Percentiles rank a stretch among this genome's conserved stretches.
Evolutionary conservation across 2,329 filamentous ascomycete genomes (phyloP).

Genomic region (Pyricularia grisea): DNA sequence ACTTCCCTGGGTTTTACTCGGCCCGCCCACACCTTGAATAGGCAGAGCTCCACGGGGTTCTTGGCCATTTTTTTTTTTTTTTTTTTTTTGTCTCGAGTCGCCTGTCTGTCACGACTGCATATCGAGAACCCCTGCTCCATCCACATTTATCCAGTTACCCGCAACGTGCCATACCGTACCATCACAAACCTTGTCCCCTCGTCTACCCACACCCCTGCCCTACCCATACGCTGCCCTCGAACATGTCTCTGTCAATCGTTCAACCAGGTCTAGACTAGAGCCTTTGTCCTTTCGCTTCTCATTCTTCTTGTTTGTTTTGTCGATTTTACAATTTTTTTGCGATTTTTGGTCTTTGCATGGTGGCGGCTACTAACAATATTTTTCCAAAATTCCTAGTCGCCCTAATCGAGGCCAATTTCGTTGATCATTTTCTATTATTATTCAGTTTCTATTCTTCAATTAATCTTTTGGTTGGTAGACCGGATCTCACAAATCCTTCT

Average conservation of each 20-base stretch:
- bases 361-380: background rate
- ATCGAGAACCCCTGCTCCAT: background rate
- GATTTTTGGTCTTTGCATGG: background rate
- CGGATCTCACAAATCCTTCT: background rate
- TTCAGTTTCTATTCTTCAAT: slow-evolving; percentile 1
- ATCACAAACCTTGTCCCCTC: background rate
- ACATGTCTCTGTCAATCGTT: background rate
- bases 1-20: background rate
- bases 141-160: background rate
- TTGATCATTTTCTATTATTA: background rate
- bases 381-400: background rate
- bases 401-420: slow-evolving; percentile 1
- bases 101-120: slow-evolving; percentile 2
- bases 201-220: background rate
- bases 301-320: background rate
- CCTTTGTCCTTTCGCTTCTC: background rate
- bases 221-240: background rate
- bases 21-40: background rate
- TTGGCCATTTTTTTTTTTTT: slow-evolving; percentile 1
- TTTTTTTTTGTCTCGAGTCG: slow-evolving; percentile 2
- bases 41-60: slow-evolving; percentile 3
- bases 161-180: background rate
- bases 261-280: background rate
- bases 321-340: background rate
- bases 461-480: background rate